Percentiles rank a stretch among this genome's conserved stretches.
Conservation (phyloP, 2,329 filamentous ascomycete species). For the Cladophialophora psammophila region DNA sequence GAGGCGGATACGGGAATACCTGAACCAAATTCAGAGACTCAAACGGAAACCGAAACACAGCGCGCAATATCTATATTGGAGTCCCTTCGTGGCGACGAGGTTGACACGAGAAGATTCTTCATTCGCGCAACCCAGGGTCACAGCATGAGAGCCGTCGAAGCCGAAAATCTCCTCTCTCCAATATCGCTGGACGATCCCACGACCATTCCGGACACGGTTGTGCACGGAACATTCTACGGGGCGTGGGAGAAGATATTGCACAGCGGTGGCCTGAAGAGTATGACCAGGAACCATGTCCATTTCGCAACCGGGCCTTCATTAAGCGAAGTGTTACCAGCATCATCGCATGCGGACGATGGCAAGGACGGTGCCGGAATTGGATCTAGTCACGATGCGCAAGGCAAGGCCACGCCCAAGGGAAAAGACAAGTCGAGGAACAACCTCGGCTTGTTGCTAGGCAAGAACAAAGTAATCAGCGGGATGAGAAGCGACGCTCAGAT, state of each 20-base stretch:
- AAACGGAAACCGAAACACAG: constrained; percentile 47
- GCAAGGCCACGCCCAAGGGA: constrained; percentile 53
- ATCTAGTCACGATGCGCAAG: constrained; percentile 1
- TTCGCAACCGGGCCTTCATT: constrained; percentile 77
- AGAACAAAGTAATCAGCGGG: constrained; percentile 70
- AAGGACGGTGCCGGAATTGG: not conserved
- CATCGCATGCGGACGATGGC: not conserved
- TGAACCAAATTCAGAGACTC: constrained; percentile 27
- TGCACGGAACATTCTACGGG: constrained; percentile 88
- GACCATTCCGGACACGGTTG: constrained; percentile 68
- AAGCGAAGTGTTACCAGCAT: constrained; percentile 43
- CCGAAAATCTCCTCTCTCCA: constrained; percentile 73
- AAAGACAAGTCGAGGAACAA: not conserved
- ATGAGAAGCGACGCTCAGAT: constrained; percentile 82
- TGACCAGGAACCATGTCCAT: constrained; percentile 89
- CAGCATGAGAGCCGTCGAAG: constrained; percentile 75
- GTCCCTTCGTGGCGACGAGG: constrained; percentile 35
- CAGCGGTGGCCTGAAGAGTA: constrained; percentile 78
- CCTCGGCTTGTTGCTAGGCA: constrained; percentile 28
- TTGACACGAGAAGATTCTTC: constrained; percentile 70
- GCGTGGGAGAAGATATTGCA: constrained; percentile 78
- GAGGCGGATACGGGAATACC: constrained; percentile 4
- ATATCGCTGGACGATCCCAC: constrained; percentile 63
- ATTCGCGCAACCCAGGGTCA: constrained; percentile 98
- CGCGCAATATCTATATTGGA: constrained; percentile 48